A percentile compares a stretch with the other conserved stretches of the same genome.
Evolutionary conservation across 1,139 yeast genomes (phyloP).

Genomic region (Hemisphaericaspora xylofermentans): DNA sequence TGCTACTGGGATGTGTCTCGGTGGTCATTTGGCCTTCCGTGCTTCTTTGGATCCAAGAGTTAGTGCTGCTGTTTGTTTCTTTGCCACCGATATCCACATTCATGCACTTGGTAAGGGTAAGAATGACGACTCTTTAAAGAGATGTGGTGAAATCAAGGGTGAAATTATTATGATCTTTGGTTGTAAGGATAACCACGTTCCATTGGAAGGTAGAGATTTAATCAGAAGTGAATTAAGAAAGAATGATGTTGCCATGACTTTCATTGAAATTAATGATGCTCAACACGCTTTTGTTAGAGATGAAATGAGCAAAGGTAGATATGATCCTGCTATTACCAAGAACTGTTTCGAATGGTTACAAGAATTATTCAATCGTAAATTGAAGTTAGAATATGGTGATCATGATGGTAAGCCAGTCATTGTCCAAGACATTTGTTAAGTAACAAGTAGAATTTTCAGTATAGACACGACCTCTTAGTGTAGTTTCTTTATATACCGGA

Average conservation of each 20-base stretch:
- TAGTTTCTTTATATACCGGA: slow-evolving; percentile 1
- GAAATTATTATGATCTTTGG: slow-evolving; percentile 74
- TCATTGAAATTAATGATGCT: slow-evolving; percentile 70
- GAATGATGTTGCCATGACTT: slow-evolving; percentile 61
- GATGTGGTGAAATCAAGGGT: slow-evolving; percentile 54
- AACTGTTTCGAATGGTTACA: slow-evolving; percentile 65
- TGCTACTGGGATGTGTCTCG: slow-evolving; percentile 85
- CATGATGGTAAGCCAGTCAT: slow-evolving; percentile 48
- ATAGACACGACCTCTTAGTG: slow-evolving; percentile 8
- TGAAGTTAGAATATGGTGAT: slow-evolving; percentile 68
- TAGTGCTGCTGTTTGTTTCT: slow-evolving; percentile 70
- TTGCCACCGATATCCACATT: slow-evolving; percentile 78
- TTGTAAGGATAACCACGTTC: slow-evolving; percentile 77
- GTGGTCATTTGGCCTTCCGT: slow-evolving; percentile 80
- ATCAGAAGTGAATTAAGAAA: slow-evolving; percentile 64
- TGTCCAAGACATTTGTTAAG: slow-evolving; percentile 66
- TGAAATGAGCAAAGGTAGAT: slow-evolving; percentile 74
- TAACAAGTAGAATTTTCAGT: background rate
- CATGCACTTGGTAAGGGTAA: slow-evolving; percentile 62
- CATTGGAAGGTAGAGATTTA: slow-evolving; percentile 73
- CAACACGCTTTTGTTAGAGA: slow-evolving; percentile 85
- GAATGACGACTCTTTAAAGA: slow-evolving; percentile 62
- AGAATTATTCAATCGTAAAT: slow-evolving; percentile 68
- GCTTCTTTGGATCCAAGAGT: slow-evolving; percentile 67
- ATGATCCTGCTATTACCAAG: slow-evolving; percentile 72